Evolutionary conservation across 73 alveolate species (phyloP).

Genomic region (Paramecium bursaria): DNA sequence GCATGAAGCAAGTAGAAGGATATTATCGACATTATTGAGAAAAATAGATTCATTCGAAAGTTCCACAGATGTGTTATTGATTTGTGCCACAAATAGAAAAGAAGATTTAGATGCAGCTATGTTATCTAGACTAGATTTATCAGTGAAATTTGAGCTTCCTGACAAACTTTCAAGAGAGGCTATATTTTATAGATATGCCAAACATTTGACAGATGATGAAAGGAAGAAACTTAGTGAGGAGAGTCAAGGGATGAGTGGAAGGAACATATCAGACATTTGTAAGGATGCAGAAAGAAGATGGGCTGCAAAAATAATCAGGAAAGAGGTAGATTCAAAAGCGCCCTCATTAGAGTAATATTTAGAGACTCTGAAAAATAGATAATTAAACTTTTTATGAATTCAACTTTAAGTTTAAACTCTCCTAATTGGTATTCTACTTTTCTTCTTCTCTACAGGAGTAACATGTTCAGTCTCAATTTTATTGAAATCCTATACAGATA

Average conservation of each 20-base stretch:
- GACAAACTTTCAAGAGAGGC: constrained; percentile 81
- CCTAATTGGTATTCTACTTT: too few species aligned
- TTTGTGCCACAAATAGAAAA: constrained; percentile 93
- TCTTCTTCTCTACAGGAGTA: too few species aligned
- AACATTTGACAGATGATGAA: constrained; percentile 74
- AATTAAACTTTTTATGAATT: too few species aligned
- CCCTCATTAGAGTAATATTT: constrained; percentile 10
- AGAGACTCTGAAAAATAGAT: constrained; percentile 20
- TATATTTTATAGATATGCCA: constrained; percentile 85
- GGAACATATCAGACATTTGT: constrained; percentile 86
- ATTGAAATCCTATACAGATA: too few species aligned
- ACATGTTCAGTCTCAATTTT: too few species aligned
- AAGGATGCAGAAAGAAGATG: constrained; percentile 93
- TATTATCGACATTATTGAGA: constrained; percentile 85
- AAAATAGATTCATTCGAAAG: constrained; percentile 89
- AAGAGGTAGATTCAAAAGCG: constrained; percentile 61
- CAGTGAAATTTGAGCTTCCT: constrained; percentile 82
- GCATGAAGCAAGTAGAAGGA: constrained; percentile 91
- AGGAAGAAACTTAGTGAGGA: constrained; percentile 73
- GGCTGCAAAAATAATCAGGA: constrained; percentile 84
- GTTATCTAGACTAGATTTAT: constrained; percentile 81
- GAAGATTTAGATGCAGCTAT: constrained; percentile 90
- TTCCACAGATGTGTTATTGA: constrained; percentile 81
- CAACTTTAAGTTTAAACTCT: too few species aligned
- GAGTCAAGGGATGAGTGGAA: constrained; percentile 77